These are phyloP conservation scores for Neltuma alba DNA, from an alignment of 306 rosid species.

Conservation along the genomic window DNA sequence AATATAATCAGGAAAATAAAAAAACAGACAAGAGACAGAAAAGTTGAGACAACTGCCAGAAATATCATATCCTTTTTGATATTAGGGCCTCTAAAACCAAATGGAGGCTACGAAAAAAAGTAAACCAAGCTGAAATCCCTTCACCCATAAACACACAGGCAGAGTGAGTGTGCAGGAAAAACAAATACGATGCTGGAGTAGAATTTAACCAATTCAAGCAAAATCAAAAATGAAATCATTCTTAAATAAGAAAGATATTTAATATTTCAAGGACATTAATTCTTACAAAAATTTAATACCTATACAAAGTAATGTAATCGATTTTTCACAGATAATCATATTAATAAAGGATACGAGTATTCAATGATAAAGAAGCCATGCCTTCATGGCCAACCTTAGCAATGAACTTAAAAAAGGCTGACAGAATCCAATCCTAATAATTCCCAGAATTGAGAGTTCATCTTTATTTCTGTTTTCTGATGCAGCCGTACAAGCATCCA, in stretches of 20 bases:
- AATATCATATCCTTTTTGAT: background rate
- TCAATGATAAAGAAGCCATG: background rate
- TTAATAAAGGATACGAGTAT: background rate
- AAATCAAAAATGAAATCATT: background rate
- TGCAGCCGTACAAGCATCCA: background rate
- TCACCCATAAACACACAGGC: background rate
- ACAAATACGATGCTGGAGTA: background rate
- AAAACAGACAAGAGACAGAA: background rate
- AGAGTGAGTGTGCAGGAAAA: background rate
- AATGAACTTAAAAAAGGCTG: background rate
- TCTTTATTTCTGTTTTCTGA: background rate
- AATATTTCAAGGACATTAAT: background rate
- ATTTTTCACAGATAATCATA: background rate
- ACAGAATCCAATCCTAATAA: background rate
- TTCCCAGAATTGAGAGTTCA: background rate
- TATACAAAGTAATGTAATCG: background rate
- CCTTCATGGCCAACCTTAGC: background rate
- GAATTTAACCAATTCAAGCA: background rate
- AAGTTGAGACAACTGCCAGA: background rate
- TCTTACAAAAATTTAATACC: background rate
- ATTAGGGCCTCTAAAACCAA: background rate
- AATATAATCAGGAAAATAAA: background rate
- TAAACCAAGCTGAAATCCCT: background rate
- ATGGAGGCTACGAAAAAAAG: background rate
- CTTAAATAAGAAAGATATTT: background rate